A percentile compares a stretch with the other conserved stretches of the same genome.
Conservation (phyloP, 2,329 filamentous ascomycete species). For the Gremmenia infestans region DNA sequence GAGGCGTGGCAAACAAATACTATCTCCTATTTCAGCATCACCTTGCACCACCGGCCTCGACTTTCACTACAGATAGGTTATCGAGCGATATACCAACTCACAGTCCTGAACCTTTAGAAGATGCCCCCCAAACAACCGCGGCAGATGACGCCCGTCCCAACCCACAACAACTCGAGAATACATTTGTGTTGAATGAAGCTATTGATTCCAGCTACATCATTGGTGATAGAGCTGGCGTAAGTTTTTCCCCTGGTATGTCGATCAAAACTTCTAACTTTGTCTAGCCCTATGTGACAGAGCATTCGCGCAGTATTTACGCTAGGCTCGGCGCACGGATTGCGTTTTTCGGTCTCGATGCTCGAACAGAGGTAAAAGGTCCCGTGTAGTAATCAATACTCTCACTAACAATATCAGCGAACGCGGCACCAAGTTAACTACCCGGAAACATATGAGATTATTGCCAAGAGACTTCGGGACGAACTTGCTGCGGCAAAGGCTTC, state of each 20-base stretch:
- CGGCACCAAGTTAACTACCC: conserved; percentile 93
- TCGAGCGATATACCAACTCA: conserved; percentile 10
- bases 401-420: conserved; percentile 51
- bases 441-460: conserved; percentile 81
- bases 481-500: conserved; percentile 60
- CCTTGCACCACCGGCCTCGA: conserved; percentile 75
- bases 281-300: conserved; percentile 78
- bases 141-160: conserved; percentile 57
- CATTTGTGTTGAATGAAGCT: conserved; percentile 60
- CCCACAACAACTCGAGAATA: conserved; percentile 66
- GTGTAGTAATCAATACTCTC: conserved; percentile 26
- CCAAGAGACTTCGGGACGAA: conserved; percentile 69
- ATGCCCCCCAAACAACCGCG: conserved; percentile 51
- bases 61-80: conserved; percentile 71
- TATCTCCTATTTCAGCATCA: conserved; percentile 98
- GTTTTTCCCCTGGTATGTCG: not conserved
- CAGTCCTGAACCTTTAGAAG: conserved; percentile 21
- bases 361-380: conserved; percentile 62
- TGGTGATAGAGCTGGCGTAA: conserved; percentile 52
- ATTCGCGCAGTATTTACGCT: conserved; percentile 82
- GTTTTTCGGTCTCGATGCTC: conserved; percentile 84
- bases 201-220: conserved; percentile 64
- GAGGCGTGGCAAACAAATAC: conserved; percentile 92
- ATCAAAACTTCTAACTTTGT: conserved; percentile 1
- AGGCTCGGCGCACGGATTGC: conserved; percentile 77